Evolutionary conservation across 805 yeast species (phyloP), one percentile per base, ranked within the genome.

Genomic region (Lipomyces sp.): DNA sequence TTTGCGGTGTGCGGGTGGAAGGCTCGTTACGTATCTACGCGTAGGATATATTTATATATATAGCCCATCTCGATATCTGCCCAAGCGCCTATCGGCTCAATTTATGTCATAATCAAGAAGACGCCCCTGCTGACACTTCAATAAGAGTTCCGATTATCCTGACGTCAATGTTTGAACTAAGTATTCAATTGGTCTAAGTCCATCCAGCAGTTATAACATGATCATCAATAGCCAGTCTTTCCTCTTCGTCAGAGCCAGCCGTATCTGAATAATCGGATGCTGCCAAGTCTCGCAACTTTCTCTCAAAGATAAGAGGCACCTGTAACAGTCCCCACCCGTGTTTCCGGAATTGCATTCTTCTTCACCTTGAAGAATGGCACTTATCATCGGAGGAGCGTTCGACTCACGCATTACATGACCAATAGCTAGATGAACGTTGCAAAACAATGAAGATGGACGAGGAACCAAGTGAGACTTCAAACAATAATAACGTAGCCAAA

Each of bases 281-380:
- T 39, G 45, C 45, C 53, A 50, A 50, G 33, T 15, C 53, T 50
- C 53, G 30, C 53, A 50, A 50, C 53, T 50, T 30, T 50, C 53
- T 50, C 33, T 50, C 53, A 50, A 50, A 1, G 53, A 50, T 30
- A 50, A 24, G 53, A 50, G 24, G 33, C 33, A 18, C 53, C 33
- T 30, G 33, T 30, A 50, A 50, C 18, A 24, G 53, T 50, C 53
- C 18, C 53, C 53, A 24, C 33, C 53, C 8, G 15, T 30, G 33
- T 50, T 50, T 30, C 53, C 53, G 33, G 30, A 24, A 30, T 50
- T 18, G 33, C 18, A 18, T 32, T 50, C 32, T 30, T 50, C 53
- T 50, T 50, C 53, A 50, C 18, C 53, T 50, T 11, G 15, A 30
- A 50, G 30, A 24, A 30, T 50, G 45, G 45, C 45, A 39, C 45